Conservation (phyloP, 495 filamentous ascomycete species). For the Hypoxylon intermedium region DNA sequence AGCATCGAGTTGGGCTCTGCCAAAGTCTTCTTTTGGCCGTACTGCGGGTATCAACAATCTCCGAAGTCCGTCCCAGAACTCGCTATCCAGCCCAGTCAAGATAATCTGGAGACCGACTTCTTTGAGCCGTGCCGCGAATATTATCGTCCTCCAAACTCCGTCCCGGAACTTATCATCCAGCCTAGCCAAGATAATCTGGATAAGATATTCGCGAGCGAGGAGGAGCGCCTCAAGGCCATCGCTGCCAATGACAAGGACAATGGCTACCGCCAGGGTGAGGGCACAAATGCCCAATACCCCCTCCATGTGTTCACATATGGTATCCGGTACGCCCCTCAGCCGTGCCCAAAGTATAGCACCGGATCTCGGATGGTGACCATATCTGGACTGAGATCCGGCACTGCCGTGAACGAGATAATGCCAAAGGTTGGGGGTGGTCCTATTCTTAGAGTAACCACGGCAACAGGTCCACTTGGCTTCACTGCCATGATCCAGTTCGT, state of each 20-base stretch:
- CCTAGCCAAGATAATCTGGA: neutral
- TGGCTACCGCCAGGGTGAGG: neutral
- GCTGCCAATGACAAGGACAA: neutral
- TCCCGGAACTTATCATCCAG: neutral
- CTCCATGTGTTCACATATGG: constrained; percentile 10
- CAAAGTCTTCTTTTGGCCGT: no score
- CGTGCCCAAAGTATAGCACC: neutral
- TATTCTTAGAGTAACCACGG: neutral
- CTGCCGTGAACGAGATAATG: neutral
- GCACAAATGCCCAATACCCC: neutral
- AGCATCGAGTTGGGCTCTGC: no score
- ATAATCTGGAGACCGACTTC: neutral
- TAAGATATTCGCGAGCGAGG: neutral
- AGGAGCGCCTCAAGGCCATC: neutral
- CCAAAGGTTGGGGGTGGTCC: constrained; percentile 15
- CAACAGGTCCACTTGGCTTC: neutral
- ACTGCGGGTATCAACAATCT: no score
- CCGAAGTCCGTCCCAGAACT: no score
- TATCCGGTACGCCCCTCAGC: constrained; percentile 7
- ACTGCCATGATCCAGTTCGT: constrained; percentile 14
- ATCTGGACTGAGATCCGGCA: neutral
- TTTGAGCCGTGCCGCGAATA: no score
- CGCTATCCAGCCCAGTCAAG: neutral
- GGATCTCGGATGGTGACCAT: constrained; percentile 15
- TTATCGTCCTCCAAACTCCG: no score